Evolutionary conservation across 345 rosid species (phyloP), one percentile per base, ranked within the genome.

Genomic region (Populus pruinosa): DNA sequence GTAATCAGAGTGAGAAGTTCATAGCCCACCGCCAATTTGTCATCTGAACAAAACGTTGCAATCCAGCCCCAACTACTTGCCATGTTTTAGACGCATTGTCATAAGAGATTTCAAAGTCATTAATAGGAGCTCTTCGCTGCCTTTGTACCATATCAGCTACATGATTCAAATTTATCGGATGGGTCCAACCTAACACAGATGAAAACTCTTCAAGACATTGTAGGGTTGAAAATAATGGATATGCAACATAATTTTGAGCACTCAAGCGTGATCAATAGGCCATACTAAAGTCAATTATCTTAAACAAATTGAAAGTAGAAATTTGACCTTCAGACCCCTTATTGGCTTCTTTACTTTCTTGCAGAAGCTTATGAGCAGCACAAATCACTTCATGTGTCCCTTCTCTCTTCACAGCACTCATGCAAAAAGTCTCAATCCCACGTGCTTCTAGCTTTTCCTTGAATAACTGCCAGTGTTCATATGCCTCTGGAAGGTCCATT

Each of bases 21-120:
- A 13, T 6, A 77, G 72, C 80, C 29, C 82, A 94, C 98, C 90
- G 83, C 98, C 98, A 95, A 86, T 95, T 95, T 72, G 99, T 95
- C 99, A 93, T 93, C 87, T 91, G 98, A 75, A 95, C 93, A 86
- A 93, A 95, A 27, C 98, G 91, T 71, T 90, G 92, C 81, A 95
- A 86, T 62, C 98, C 94, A 21, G 96, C 82, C 83, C 99, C 98
- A 81, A 74, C 74, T 39, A 91, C 94, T 71, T 88, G 89, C 98
- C 99, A 93, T 66, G 88, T 85, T 69, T 81, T 86, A 55, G 93
- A 82, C 67, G 86, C 75, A 11, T 85, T 82, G 35, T 96, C 92
- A 4, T 85, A 89, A 79, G 82, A 81, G 83, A 96, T 89, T 84
- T 90, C 88, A 81, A 96, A 96, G 84, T 92, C 98, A 82, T 84